These are phyloP conservation scores for Gynostemma pentaphyllum DNA, from an alignment of 306 rosid species.

Conservation along the genomic window DNA sequence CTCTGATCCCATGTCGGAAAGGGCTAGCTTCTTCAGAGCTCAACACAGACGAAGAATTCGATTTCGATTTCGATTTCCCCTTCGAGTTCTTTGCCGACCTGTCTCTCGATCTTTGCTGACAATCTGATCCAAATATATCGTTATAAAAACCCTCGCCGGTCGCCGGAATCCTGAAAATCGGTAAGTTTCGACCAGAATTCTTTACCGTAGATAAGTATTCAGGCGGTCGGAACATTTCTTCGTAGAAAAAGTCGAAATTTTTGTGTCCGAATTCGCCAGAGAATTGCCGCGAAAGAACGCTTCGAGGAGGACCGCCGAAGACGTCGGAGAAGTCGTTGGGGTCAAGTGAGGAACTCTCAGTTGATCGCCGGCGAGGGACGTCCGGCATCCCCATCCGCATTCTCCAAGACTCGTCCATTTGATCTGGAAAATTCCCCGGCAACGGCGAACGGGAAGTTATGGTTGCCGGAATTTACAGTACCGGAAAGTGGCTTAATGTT, in stretches of 20 bases:
- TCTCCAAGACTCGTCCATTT: conserved; percentile 64
- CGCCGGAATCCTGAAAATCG: conserved; percentile 58
- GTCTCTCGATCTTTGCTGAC: conserved; percentile 62
- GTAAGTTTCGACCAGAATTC: conserved; percentile 33
- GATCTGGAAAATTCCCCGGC: neutral
- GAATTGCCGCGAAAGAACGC: conserved; percentile 41
- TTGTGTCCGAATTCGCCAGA: conserved; percentile 10
- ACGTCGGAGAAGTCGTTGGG: conserved; percentile 67
- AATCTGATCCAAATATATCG: conserved; percentile 63
- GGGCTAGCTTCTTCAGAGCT: conserved; percentile 91
- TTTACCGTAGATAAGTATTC: conserved; percentile 20
- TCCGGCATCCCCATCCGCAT: conserved; percentile 39
- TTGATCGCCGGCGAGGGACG: conserved; percentile 37
- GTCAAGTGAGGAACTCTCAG: conserved; percentile 27
- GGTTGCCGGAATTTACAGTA: conserved; percentile 8
- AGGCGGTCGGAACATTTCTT: conserved; percentile 43
- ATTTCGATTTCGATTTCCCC: conserved; percentile 54
- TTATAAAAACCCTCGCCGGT: conserved; percentile 48
- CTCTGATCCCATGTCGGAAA: conserved; percentile 41
- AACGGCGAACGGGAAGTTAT: neutral
- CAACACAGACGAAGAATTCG: conserved; percentile 65
- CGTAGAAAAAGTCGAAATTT: conserved; percentile 24
- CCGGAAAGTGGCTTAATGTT: neutral
- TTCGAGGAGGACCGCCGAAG: conserved; percentile 80
- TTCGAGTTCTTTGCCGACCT: conserved; percentile 53